Percentiles rank a stretch among this genome's conserved stretches.
Conservation (phyloP, 2,329 filamentous ascomycete genomes). For the Aspergillus sp. region DNA sequence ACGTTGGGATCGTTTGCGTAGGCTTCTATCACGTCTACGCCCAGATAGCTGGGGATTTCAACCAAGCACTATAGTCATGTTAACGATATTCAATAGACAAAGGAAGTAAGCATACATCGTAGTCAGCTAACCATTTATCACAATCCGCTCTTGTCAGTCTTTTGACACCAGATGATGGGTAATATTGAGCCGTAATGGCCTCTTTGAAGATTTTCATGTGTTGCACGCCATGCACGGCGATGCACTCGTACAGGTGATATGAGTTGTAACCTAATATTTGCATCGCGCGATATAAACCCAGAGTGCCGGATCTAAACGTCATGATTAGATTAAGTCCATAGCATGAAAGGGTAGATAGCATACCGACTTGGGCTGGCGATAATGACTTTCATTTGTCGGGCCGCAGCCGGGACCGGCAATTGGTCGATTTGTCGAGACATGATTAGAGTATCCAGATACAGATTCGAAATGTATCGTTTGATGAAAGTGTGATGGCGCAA, state of each 20-base stretch:
- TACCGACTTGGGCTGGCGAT: conserved; percentile 20
- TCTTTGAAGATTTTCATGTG: conserved; percentile 15
- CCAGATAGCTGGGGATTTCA: conserved; percentile 17
- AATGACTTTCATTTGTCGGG: conserved; percentile 15
- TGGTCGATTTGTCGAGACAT: conserved; percentile 19
- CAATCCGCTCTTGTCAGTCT: conserved; percentile 10
- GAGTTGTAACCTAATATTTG: conserved; percentile 17
- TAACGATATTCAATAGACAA: background rate
- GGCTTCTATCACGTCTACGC: conserved; percentile 9
- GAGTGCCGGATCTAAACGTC: conserved; percentile 14
- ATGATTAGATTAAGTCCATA: background rate
- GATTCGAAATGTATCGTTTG: no score
- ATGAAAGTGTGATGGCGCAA: no score
- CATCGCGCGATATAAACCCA: conserved; percentile 17
- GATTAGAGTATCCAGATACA: background rate
- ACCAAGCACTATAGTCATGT: conserved; percentile 11
- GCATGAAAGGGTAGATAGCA: background rate
- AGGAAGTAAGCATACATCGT: conserved; percentile 9
- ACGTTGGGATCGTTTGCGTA: conserved; percentile 17
- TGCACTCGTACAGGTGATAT: conserved; percentile 17
- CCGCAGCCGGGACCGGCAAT: conserved; percentile 9
- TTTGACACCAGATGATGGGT: conserved; percentile 12
- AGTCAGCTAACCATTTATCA: conserved; percentile 15
- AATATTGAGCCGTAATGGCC: conserved; percentile 12
- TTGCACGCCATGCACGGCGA: conserved; percentile 2